Base-by-base conservation (phyloP, 495 filamentous ascomycete species). In the Achaetomiella virescens region DNA sequence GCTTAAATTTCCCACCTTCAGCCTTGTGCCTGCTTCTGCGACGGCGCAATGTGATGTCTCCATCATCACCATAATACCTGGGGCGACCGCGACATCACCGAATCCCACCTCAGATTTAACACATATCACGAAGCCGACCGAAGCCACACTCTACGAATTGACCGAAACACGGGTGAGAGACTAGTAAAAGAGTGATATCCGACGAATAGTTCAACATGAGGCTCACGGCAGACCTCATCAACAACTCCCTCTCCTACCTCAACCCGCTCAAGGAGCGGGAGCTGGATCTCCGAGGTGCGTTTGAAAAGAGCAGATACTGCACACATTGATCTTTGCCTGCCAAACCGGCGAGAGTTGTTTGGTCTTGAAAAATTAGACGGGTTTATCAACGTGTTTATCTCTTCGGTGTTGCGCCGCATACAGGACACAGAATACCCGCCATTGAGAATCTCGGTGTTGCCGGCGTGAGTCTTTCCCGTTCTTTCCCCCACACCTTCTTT, bases 241-340 rank as follows among this genome's bases (percentile, higher is more conserved):
- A 87, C 70, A 83, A 81, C 73, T 92, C 92, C 57, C 87, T 92
- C 56, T 95, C 90, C 70, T 99, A 95, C 83, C 88, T 97, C 66
- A 97, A 97, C 77, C 89, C 92, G 59, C 80, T 97, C 75, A 91
- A 89, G 72, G 93, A 99, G 78, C 89, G 95, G 67, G 95, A 99
- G 81, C 82, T 99, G 66, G 91, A 97, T 80, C 90, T 99, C 63
- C 85, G 95, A 97, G 95, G 95, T 99, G 84, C 86, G 90, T 91
- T 74, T 86, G 89, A 88, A 91, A 96, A 92, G 90, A 84, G 78
- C 88, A 91, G 91, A 91, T 95, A 85, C 90, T 96, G 87, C 90
- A 90, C 86, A 82, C 38, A 81, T 72, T 72, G 55, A 61, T 62
- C 51, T 67, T 45, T 31, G 27, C 27, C 27, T 49, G 31, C 17